A percentile compares a stretch with the other conserved stretches of the same genome.
These are phyloP conservation scores for Ganoderma boninense DNA, from an alignment of 1,284 basidiomycete species.

Conservation along the genomic window DNA sequence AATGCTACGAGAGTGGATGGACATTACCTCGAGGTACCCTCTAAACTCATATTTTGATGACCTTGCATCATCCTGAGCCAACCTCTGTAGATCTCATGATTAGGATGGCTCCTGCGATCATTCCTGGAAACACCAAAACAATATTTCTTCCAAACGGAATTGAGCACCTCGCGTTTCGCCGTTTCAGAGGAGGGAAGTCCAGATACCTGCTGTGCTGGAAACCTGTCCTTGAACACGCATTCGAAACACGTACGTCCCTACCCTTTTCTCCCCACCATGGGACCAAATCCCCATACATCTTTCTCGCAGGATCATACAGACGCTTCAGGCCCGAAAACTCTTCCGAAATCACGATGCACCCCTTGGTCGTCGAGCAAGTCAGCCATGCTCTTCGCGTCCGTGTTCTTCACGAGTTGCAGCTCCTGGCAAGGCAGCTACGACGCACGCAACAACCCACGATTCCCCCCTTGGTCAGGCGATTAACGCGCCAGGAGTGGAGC, in stretches of 20 bases:
- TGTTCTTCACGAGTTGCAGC: conserved; percentile 74
- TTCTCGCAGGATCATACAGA: conserved; percentile 18
- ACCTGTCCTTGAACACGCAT: conserved; percentile 48
- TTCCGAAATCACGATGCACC: conserved; percentile 37
- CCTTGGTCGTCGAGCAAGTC: conserved; percentile 60
- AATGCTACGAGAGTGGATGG: conserved; percentile 58
- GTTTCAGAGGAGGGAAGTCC: conserved; percentile 52
- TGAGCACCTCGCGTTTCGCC: conserved; percentile 67
- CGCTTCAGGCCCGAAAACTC: conserved; percentile 19
- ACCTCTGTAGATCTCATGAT: conserved; percentile 66
- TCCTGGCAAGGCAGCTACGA: conserved; percentile 57
- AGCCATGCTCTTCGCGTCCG: conserved; percentile 72
- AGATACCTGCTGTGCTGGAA: conserved; percentile 67
- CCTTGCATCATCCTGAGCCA: conserved; percentile 17
- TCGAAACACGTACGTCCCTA: conserved; percentile 45
- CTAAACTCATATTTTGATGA: not conserved
- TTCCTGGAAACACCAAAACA: conserved; percentile 41
- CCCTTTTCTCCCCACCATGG: not conserved
- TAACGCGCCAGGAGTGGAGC: conserved; percentile 68
- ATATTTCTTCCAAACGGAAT: conserved; percentile 71
- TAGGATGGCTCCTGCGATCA: conserved; percentile 59
- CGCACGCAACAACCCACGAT: conserved; percentile 33
- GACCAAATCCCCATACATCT: not conserved
- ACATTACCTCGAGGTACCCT: conserved; percentile 65
- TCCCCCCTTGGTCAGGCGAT: conserved; percentile 60